Base-by-base conservation (phyloP, 768 basidiomycete species). In the Galerina sulciceps region DNA sequence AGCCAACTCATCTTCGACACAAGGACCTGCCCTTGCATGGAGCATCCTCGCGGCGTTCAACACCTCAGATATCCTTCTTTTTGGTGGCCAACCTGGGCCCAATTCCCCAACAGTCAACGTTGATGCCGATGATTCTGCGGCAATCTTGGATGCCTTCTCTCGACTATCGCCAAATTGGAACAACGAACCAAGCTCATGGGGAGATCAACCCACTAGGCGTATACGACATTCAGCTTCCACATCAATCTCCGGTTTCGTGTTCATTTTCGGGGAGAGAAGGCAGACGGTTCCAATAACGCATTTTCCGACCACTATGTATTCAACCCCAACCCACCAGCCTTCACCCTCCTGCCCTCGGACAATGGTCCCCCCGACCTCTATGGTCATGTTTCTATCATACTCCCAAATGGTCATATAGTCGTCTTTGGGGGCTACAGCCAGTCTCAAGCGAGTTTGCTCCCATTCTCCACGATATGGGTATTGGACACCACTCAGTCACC, bases 241-340 rank as follows among this genome's bases (percentile, higher is more conserved):
- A 10, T 58, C 77, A 0, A 60, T 67, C 6, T 72, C 74, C 6
- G 87, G 86, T 6, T 73, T 76, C 44, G 77, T 92, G 10, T 92
- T 82, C 73, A 79, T 96, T 36, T 80, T 90, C 45, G 94, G 94
- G 94, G 94, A 8, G 82, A 90, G 72, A 87, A 81, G 65, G 85
- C 85, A n/a, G 94, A 96, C 70, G 91, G 85, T 11, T 95, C 93
- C 9, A 79, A 79, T 1, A 76, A 73, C 48, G 83, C 77, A 0
- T 87, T 90, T 66, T 75, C 81, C 5, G 85, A 90, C 45, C 82
- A 89, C 55, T 93, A 85, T 64, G 69, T 81, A 18, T 93, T 91
- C 73, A 68, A 82, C 63, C 80, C 85, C 15, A 73, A 64, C 10
- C 61, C 63, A 3, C 76, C 78, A 20, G 71, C 78, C 6, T 95